Percentiles rank a stretch among this genome's conserved stretches.
phyloP scores from a whole-genome alignment of 176 grass and related monocot genomes.

The Ananas comosus region DNA sequence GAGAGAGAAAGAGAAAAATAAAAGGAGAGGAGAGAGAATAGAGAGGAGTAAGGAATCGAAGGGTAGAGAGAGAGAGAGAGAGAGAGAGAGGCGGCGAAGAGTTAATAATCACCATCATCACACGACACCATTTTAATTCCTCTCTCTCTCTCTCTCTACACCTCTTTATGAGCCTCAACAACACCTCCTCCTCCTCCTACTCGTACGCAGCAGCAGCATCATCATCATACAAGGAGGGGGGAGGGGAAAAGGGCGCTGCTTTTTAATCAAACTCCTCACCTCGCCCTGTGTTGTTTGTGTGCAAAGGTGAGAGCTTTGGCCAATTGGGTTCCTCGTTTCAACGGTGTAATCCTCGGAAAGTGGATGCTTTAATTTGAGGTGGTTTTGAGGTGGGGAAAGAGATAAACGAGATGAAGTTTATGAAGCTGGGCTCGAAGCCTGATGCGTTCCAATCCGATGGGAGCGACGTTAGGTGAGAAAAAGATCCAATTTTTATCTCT shows the following conservation, averaged over 20 bases:
- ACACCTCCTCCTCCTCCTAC: constrained; percentile 11
- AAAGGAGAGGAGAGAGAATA: constrained; percentile 27
- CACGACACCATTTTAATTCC: constrained; percentile 52
- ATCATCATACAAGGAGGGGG: too few relatives aligned
- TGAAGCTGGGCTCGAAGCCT: constrained; percentile 98
- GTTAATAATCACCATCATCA: constrained; percentile 61
- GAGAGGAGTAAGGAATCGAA: constrained; percentile 1
- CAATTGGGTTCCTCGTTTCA: too few relatives aligned
- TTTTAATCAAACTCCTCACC: too few relatives aligned
- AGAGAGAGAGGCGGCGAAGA: constrained; percentile 11
- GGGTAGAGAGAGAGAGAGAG: constrained; percentile 18
- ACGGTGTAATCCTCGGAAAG: background rate
- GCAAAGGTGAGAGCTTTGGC: too few relatives aligned
- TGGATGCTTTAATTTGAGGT: background rate
- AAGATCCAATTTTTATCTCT: background rate
- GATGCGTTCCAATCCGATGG: constrained; percentile 83
- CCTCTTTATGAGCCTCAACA: background rate
- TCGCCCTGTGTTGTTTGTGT: too few relatives aligned
- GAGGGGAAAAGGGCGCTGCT: too few relatives aligned
- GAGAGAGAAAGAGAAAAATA: background rate
- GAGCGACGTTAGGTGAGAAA: constrained; percentile 60
- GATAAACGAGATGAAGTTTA: constrained; percentile 75
- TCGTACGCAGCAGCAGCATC: too few relatives aligned
- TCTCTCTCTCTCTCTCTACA: constrained; percentile 11
- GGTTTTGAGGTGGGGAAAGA: constrained; percentile 25